Base-by-base conservation (phyloP, 2,329 filamentous ascomycete species). In the Neurospora sp. region DNA sequence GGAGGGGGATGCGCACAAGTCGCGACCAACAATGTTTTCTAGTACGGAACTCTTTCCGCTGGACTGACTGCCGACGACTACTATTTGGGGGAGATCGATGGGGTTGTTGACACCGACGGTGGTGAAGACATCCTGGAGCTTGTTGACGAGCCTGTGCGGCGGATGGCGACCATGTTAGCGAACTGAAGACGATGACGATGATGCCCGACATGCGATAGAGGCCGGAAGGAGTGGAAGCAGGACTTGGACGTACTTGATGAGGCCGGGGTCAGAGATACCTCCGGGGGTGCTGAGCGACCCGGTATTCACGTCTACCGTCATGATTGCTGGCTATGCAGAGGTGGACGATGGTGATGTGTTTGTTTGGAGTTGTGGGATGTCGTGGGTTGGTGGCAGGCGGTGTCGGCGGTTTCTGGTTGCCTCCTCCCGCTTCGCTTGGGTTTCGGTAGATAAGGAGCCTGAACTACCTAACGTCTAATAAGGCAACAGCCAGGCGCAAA, bases 31-130 rank as follows among this genome's bases (percentile, higher is more conserved):
- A 78, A 99, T 99, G 79, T 99, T 99, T 83, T 99, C 96, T 78
- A 99, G 83, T 76, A 99, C 96, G 19, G 96, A 99, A 86, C 93
- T 97, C 89, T 99, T 99, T 83, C 96, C 96, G 81, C 95, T 97
- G 23, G 96, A 99, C 84, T 99, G 96, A 82, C 94, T 97, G 78
- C 96, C 96, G 70, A 99, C 96, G 75, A 99, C 96, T 76, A 91
- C 95, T 80, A 99, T 99, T 85, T 99, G 96, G 69, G 96, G 96
- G 74, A 99, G 84, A 84, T 99, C 96, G 86, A 99, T 99, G 73
- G 96, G 96, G 83, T 99, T 99, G 88, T 97, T 96, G 78, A 98
- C 96, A 76, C 96, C 96, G 76, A 99, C 96, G 57, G 96, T 98
- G 73, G 95, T 91, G 80, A 99, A 99, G 76, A 99, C 96, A 92